Evolutionary conservation across 768 basidiomycete species (phyloP).

Genomic region (Russula emetica): DNA sequence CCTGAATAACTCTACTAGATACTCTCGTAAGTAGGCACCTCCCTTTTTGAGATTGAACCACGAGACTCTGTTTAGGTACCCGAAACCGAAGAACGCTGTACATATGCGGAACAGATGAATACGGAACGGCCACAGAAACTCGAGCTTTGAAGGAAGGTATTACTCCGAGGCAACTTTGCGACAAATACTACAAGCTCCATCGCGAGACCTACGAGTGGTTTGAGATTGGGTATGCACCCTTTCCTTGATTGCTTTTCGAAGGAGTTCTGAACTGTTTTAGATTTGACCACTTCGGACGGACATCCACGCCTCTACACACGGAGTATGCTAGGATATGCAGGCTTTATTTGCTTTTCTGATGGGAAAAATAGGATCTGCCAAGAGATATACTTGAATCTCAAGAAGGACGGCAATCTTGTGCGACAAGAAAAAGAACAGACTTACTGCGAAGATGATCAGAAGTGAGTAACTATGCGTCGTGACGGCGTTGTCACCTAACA

Average conservation of each 20-base stretch:
- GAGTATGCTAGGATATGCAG: conserved; percentile 49
- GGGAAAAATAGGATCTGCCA: conserved; percentile 68
- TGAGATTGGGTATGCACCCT: conserved; percentile 68
- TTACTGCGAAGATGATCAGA: conserved; percentile 88
- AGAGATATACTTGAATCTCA: conserved; percentile 80
- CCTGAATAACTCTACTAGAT: conserved; percentile 38
- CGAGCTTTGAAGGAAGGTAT: conserved; percentile 88
- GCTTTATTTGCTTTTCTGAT: conserved; percentile 1
- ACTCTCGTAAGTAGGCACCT: conserved; percentile 48
- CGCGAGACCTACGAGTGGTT: conserved; percentile 97
- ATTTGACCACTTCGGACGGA: conserved; percentile 95
- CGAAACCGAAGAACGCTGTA: conserved; percentile 88
- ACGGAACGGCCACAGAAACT: conserved; percentile 99
- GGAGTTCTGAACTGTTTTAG: conserved; percentile 37
- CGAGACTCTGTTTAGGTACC: conserved; percentile 42
- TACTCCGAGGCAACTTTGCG: conserved; percentile 75
- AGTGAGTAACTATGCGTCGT: conserved; percentile 42
- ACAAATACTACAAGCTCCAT: conserved; percentile 87
- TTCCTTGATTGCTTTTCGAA: neutral
- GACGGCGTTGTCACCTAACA: conserved; percentile 21
- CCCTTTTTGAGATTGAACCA: conserved; percentile 10
- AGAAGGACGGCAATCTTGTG: conserved; percentile 69
- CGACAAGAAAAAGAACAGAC: conserved; percentile 89
- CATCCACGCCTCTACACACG: conserved; percentile 84
- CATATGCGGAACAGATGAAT: conserved; percentile 98